phyloP scores from a whole-genome alignment of 2,329 filamentous ascomycete genomes.

The Curvularia lunata region DNA sequence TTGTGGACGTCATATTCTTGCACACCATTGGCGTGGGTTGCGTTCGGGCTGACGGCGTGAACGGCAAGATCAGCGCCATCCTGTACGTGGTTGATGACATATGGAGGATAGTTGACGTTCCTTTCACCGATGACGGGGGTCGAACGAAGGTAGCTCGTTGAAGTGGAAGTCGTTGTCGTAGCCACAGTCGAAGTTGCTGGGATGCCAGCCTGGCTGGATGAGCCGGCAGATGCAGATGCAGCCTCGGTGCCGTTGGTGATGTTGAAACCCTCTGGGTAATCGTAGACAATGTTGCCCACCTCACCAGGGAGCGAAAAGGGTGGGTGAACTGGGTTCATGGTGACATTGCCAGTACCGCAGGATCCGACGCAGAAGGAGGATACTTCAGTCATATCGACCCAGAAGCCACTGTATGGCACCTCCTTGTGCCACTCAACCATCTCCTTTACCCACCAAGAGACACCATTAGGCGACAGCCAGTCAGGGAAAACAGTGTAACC shows the following conservation, averaged over 20 bases:
- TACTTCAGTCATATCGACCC: slow-evolving; percentile 69
- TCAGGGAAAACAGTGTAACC: slow-evolving; percentile 68
- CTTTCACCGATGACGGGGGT: slow-evolving; percentile 68
- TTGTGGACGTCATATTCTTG: slow-evolving; percentile 86
- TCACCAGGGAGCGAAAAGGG: slow-evolving; percentile 70
- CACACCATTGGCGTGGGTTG: slow-evolving; percentile 74
- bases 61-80: slow-evolving; percentile 68
- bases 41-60: slow-evolving; percentile 76
- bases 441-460: slow-evolving; percentile 65
- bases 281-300: slow-evolving; percentile 63
- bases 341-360: slow-evolving; percentile 70
- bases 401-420: slow-evolving; percentile 60
- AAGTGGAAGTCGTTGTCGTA: slow-evolving; percentile 30
- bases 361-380: slow-evolving; percentile 73
- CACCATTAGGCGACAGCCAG: slow-evolving; percentile 64
- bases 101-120: slow-evolving; percentile 76
- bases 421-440: slow-evolving; percentile 60
- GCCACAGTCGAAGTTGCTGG: slow-evolving; percentile 35
- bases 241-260: slow-evolving; percentile 72
- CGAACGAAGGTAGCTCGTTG: slow-evolving; percentile 60
- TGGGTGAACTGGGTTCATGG: slow-evolving; percentile 72
- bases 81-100: slow-evolving; percentile 75
- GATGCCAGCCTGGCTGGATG: slow-evolving; percentile 58
- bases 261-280: slow-evolving; percentile 74
- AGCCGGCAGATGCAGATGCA: slow-evolving; percentile 62